Conservation (phyloP, 192 early-diverging fungal species). For the Phlyctochytrium planicorne region DNA sequence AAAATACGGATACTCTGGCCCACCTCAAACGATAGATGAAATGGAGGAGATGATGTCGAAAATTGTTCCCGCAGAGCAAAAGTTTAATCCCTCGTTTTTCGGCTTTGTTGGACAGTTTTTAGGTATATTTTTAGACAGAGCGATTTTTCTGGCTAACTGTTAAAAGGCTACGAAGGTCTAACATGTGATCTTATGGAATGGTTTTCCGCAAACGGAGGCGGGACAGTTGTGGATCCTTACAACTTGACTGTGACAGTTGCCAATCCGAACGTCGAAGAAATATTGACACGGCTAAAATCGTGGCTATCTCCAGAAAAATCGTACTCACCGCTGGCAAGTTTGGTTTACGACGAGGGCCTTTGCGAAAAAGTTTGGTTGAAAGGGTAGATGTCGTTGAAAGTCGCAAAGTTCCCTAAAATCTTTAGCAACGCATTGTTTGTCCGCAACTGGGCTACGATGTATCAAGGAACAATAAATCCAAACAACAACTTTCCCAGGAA, state of each 20-base stretch:
- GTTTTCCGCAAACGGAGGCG: constrained; percentile 9
- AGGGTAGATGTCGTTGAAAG: background rate
- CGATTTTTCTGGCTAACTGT: background rate
- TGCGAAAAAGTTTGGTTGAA: background rate
- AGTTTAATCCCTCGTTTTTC: constrained; percentile 8
- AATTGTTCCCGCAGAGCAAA: constrained; percentile 15
- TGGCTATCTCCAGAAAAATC: background rate
- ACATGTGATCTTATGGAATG: constrained; percentile 32
- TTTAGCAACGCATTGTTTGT: constrained; percentile 22
- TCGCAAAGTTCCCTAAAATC: no score
- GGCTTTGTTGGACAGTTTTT: constrained; percentile 28
- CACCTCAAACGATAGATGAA: constrained; percentile 31
- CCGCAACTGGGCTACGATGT: constrained; percentile 7
- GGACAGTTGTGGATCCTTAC: constrained; percentile 2
- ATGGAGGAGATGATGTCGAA: constrained; percentile 25
- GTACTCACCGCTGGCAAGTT: background rate
- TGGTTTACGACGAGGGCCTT: background rate
- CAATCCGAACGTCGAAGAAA: constrained; percentile 7
- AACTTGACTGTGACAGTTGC: constrained; percentile 10
- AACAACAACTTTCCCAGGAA: background rate
- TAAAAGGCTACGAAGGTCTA: constrained; percentile 27
- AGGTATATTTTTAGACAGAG: background rate
- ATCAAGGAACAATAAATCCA: background rate
- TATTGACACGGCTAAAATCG: background rate
- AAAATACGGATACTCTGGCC: constrained; percentile 6